phyloP scores from a whole-genome alignment of 2,329 filamentous ascomycete species.

The Aspergillus candidus region DNA sequence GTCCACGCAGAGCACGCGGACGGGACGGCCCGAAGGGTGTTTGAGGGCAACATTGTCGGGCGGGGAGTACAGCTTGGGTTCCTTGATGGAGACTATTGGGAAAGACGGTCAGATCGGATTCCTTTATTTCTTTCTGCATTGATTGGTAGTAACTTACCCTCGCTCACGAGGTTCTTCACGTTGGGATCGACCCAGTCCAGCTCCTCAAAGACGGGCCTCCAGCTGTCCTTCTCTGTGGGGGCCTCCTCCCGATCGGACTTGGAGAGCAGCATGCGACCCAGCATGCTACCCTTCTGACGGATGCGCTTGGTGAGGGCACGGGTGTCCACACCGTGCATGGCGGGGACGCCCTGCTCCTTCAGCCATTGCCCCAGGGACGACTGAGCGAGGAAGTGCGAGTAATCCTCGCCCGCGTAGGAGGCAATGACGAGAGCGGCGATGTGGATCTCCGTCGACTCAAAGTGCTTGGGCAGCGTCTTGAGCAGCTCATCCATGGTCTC shows the following conservation, averaged over 20 bases:
- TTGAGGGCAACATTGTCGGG: slow-evolving; percentile 64
- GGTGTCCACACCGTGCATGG: slow-evolving; percentile 93
- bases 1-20: slow-evolving; percentile 88
- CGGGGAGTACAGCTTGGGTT: slow-evolving; percentile 79
- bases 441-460: slow-evolving; percentile 89
- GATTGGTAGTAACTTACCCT: slow-evolving; percentile 60
- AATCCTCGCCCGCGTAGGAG: slow-evolving; percentile 90
- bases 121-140: neutral
- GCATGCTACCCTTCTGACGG: slow-evolving; percentile 89
- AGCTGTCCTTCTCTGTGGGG: slow-evolving; percentile 38
- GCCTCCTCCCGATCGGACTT: slow-evolving; percentile 46
- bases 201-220: slow-evolving; percentile 62
- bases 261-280: slow-evolving; percentile 79
- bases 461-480: slow-evolving; percentile 80
- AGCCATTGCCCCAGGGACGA: slow-evolving; percentile 93
- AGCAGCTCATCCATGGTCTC: slow-evolving; percentile 80
- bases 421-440: slow-evolving; percentile 86
- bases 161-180: slow-evolving; percentile 81
- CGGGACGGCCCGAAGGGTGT: slow-evolving; percentile 78
- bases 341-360: slow-evolving; percentile 89
- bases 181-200: slow-evolving; percentile 92
- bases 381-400: slow-evolving; percentile 84
- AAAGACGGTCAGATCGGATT: slow-evolving; percentile 21
- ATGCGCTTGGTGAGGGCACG: slow-evolving; percentile 91
- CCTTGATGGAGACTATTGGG: slow-evolving; percentile 72